Base-by-base conservation (phyloP, 2,329 filamentous ascomycete genomes). In the Fusarium burgessii region DNA sequence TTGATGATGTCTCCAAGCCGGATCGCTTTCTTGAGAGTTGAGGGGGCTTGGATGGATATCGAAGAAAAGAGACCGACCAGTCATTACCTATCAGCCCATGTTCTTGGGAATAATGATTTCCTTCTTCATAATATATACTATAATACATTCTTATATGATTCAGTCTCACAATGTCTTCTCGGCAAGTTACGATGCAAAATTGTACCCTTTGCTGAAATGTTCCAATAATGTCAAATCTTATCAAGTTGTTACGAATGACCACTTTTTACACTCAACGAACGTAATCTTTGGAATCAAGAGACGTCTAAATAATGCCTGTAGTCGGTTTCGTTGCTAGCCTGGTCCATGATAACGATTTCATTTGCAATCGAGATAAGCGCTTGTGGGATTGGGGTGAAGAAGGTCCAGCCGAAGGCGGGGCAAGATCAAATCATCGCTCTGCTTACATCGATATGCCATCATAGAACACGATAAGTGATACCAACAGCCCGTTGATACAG, bases 141-240 rank as follows among this genome's bases (percentile, higher is more conserved):
- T 2, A 4, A 36, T 8, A 10, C 35, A 6, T 14, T 0, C 14
- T 10, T 29, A 29, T 29, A 9, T 11, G 6, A 29, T 29, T 29
- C 7, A 9, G 29, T 29, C 10, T 29, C 10, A 29, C 10, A 7
- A 8, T 29, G 6, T 29, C 7, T 10, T 29, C 29, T 29, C 29
- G 8, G 2, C 29, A 29, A 29, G 7, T 29, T 29, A 11, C 5
- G 7, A 29, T 35, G 1, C 17, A n/a, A 4, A 11, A 15, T n/a
- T 3, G 1, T 3, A 6, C 3, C 2, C 11, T n/a, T 1, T 3
- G 11, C 20, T 2, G 6, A 4, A 18, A 4, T 2, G 12, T n/a
- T 4, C 3, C 11, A 18, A 4, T 0, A 18, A 7, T 5, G 0
- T 1, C 10, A 2, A 2, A 5, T 18, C 10, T 7, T 8, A 14